phyloP scores from a whole-genome alignment of 2,329 filamentous ascomycete genomes.

The Aspergillus oerlinghausenensis region DNA sequence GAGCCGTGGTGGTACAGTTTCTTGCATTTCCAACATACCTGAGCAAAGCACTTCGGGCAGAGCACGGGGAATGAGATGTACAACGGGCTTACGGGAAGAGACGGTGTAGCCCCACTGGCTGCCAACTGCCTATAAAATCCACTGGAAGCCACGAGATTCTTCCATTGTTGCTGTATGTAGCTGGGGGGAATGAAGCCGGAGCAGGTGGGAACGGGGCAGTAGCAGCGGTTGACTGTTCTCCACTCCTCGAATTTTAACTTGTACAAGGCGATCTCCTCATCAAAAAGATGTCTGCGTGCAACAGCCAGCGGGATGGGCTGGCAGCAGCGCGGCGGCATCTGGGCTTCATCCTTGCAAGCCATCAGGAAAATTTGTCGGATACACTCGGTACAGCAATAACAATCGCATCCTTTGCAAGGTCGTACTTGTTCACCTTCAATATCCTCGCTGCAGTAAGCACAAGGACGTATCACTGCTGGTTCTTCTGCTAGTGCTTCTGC shows the following conservation, averaged over 20 bases:
- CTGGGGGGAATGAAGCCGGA: slow-evolving; percentile 45
- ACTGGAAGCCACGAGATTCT: background rate
- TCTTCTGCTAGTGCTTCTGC: background rate
- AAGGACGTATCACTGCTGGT: background rate
- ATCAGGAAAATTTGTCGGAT: slow-evolving; percentile 35
- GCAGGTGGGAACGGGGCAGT: slow-evolving; percentile 47
- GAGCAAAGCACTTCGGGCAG: slow-evolving; percentile 43
- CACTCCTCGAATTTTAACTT: slow-evolving; percentile 47
- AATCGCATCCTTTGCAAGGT: slow-evolving; percentile 2
- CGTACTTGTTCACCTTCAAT: background rate
- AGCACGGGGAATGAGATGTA: background rate
- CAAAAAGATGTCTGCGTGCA: slow-evolving; percentile 30
- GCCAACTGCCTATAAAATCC: background rate
- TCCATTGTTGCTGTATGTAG: slow-evolving; percentile 12
- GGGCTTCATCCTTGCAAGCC: slow-evolving; percentile 34
- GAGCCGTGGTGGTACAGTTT: slow-evolving; percentile 34
- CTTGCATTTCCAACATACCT: slow-evolving; percentile 44
- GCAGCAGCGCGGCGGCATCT: slow-evolving; percentile 48
- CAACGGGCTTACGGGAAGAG: slow-evolving; percentile 18
- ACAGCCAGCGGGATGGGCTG: slow-evolving; percentile 40
- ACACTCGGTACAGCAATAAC: slow-evolving; percentile 6
- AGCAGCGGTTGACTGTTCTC: slow-evolving; percentile 42
- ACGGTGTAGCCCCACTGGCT: background rate
- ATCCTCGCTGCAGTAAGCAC: background rate
- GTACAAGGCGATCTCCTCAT: slow-evolving; percentile 35